phyloP scores from a whole-genome alignment of 352 stramenopile genomes.

The Elongisporangium anandrum region DNA sequence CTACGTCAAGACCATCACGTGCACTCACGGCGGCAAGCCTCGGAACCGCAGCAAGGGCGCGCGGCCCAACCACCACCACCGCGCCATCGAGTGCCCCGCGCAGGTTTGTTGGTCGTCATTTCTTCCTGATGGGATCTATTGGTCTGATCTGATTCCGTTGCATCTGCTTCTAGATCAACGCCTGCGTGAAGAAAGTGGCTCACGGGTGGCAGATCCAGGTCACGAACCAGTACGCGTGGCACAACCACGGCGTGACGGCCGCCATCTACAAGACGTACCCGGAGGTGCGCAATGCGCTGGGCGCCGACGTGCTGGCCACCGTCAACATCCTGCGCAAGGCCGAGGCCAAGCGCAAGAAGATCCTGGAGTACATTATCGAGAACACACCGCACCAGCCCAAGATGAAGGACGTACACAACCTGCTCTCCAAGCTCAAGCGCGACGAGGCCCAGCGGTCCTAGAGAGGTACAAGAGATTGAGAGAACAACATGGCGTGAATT shows the following conservation, averaged over 20 bases:
- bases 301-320: constrained; percentile 17
- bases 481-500: too few relatives aligned
- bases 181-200: constrained; percentile 24
- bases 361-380: constrained; percentile 31
- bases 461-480: constrained; percentile 2
- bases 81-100: constrained; percentile 24
- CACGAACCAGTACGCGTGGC: constrained; percentile 26
- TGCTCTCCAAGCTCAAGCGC: constrained; percentile 20
- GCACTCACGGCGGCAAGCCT: constrained; percentile 26
- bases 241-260: constrained; percentile 29
- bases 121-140: background rate
- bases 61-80: constrained; percentile 20
- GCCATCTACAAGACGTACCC: constrained; percentile 25
- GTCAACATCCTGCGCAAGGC: constrained; percentile 25
- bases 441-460: constrained; percentile 3
- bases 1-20: constrained; percentile 33
- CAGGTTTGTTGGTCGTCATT: constrained; percentile 12
- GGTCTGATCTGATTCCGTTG: background rate
- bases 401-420: constrained; percentile 39
- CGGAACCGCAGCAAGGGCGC: constrained; percentile 17
- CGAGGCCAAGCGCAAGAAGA: constrained; percentile 24
- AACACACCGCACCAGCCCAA: constrained; percentile 17
- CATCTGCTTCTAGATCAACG: constrained; percentile 23
- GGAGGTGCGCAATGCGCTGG: constrained; percentile 25
- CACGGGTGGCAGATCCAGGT: constrained; percentile 22